Evolutionary conservation across 495 filamentous ascomycete species (phyloP).

Genomic region (Tuber aestivum): DNA sequence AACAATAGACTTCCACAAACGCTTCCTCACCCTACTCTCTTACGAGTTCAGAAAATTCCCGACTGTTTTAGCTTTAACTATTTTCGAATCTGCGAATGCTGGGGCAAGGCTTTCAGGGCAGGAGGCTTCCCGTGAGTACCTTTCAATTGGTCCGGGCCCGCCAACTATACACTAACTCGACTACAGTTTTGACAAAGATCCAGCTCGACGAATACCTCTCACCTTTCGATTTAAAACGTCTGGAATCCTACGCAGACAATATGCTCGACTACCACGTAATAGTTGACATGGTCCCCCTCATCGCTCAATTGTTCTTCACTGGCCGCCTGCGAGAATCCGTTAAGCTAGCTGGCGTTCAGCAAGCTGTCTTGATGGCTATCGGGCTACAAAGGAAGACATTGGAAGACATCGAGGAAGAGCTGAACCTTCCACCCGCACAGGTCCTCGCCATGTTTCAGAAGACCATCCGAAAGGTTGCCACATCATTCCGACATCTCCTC

Average conservation of each 20-base stretch:
- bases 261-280: constrained; percentile 97
- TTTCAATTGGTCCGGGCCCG: background rate
- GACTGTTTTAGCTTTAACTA: constrained; percentile 70
- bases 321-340: constrained; percentile 61
- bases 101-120: constrained; percentile 58
- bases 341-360: constrained; percentile 69
- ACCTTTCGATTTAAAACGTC: constrained; percentile 87
- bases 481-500: constrained; percentile 67
- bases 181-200: constrained; percentile 56
- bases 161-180: constrained; percentile 48
- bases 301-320: constrained; percentile 76
- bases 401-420: constrained; percentile 72
- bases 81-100: constrained; percentile 74
- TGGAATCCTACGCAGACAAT: constrained; percentile 93
- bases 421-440: constrained; percentile 67
- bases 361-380: constrained; percentile 77
- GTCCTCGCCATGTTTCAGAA: constrained; percentile 95
- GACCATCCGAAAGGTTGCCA: constrained; percentile 77
- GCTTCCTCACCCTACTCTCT: constrained; percentile 79
- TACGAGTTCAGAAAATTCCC: constrained; percentile 89
- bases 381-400: constrained; percentile 84
- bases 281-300: constrained; percentile 77
- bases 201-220: constrained; percentile 71
- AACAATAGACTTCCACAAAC: constrained; percentile 70
- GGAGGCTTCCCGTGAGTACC: constrained; percentile 20